Percentiles rank a stretch among this genome's conserved stretches.
Evolutionary conservation across 108 stramenopile species (phyloP).

Genomic region (Nitzschia inconspicua): DNA sequence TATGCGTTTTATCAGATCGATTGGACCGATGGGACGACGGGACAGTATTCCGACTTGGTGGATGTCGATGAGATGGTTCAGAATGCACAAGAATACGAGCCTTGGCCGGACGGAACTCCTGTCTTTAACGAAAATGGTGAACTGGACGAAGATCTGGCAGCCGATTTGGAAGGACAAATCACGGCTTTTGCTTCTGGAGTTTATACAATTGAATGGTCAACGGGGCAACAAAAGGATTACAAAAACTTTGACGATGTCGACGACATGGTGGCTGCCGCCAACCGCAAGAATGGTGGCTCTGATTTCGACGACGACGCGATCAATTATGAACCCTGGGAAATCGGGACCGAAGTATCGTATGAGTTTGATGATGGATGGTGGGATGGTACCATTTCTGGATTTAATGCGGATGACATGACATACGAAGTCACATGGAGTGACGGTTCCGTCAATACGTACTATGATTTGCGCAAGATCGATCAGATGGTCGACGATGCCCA

Average conservation of each 20-base stretch:
- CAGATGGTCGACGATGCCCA: slow-evolving; percentile 2
- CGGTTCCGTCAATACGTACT: neutral
- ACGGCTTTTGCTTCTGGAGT: neutral
- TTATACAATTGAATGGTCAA: slow-evolving; percentile 7
- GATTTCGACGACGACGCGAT: too few species aligned
- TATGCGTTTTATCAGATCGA: neutral
- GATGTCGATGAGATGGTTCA: slow-evolving; percentile 4
- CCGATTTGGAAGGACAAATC: neutral
- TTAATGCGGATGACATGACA: neutral
- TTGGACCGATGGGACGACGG: slow-evolving; percentile 9
- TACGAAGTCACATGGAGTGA: slow-evolving; percentile 14
- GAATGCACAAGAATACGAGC: slow-evolving; percentile 8
- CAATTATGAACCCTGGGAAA: slow-evolving; percentile 3
- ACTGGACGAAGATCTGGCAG: neutral
- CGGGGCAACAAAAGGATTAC: neutral
- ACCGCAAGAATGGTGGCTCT: neutral
- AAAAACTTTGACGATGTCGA: slow-evolving; percentile 5
- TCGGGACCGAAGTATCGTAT: slow-evolving; percentile 3
- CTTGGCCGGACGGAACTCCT: neutral
- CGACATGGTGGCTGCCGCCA: neutral
- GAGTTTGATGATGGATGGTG: slow-evolving; percentile 1
- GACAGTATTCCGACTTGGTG: slow-evolving; percentile 1
- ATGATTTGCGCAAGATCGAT: slow-evolving; percentile 3
- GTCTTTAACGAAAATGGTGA: neutral
- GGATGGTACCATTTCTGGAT: slow-evolving; percentile 16